Evolutionary conservation across 805 yeast species (phyloP).

Genomic region (Metschnikowia reukaufii): DNA sequence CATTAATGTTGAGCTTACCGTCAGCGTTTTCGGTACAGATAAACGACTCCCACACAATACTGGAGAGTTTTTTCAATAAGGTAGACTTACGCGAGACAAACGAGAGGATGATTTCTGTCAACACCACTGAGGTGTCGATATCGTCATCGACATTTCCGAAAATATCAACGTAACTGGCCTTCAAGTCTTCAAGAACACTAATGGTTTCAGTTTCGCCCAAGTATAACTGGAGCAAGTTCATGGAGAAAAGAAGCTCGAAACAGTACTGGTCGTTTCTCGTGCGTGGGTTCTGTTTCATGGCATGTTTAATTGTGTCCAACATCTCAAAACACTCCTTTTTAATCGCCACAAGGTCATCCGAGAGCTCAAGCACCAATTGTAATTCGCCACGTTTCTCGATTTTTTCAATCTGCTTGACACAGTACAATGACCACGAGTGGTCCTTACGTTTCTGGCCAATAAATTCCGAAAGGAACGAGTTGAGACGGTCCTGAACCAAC

Average conservation of each 20-base stretch:
- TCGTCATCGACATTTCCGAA: slow-evolving; percentile 31
- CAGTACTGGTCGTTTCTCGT: slow-evolving; percentile 49
- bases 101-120: slow-evolving; percentile 45
- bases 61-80: slow-evolving; percentile 37
- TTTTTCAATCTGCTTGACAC: slow-evolving; percentile 40
- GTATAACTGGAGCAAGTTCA: slow-evolving; percentile 74
- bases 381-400: slow-evolving; percentile 24
- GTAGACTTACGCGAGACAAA: slow-evolving; percentile 44
- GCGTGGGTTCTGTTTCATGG: slow-evolving; percentile 21
- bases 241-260: slow-evolving; percentile 74
- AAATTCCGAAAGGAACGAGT: slow-evolving; percentile 63
- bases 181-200: slow-evolving; percentile 69
- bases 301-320: slow-evolving; percentile 34
- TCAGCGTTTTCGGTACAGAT: slow-evolving; percentile 32
- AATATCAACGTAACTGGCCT: slow-evolving; percentile 53
- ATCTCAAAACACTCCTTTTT: slow-evolving; percentile 50
- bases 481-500: slow-evolving; percentile 60
- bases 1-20: slow-evolving; percentile 29
- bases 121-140: slow-evolving; percentile 30
- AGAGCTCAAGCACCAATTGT: slow-evolving; percentile 43
- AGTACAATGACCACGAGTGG: slow-evolving; percentile 61
- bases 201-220: slow-evolving; percentile 78
- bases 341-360: slow-evolving; percentile 53
- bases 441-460: slow-evolving; percentile 46
- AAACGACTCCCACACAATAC: slow-evolving; percentile 42